A percentile compares a stretch with the other conserved stretches of the same genome.
phyloP scores from a whole-genome alignment of 805 yeast species.

The Brettanomyces bruxellensis region DNA sequence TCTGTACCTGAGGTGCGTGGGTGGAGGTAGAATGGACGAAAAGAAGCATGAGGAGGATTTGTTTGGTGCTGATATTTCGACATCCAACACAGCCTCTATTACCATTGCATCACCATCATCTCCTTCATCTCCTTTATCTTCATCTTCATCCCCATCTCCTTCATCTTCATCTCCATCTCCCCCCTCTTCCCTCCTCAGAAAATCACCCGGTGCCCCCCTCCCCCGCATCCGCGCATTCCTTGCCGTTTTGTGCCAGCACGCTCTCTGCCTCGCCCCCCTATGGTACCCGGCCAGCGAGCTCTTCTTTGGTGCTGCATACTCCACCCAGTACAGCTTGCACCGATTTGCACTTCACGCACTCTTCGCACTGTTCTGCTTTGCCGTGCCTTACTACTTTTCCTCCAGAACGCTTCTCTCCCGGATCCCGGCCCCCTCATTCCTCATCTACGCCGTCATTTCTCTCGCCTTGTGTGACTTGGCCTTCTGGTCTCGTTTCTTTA shows the following conservation, averaged over 20 bases:
- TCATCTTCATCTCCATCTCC: not conserved
- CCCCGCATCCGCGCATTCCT: not conserved
- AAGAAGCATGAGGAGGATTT: no score
- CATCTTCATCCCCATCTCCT: not conserved
- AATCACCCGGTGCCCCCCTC: not conserved
- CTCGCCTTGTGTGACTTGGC: not conserved
- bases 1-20: not conserved
- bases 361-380: not conserved
- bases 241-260: not conserved
- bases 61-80: no score
- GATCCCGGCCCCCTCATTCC: not conserved
- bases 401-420: not conserved
- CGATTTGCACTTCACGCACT: not conserved
- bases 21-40: not conserved
- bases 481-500: constrained; percentile 1
- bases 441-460: not conserved
- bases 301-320: constrained; percentile 1
- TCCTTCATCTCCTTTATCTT: not conserved
- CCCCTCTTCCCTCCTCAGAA: no score
- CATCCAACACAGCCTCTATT: no score
- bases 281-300: constrained; percentile 1
- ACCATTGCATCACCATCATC: no score
- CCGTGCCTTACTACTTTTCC: not conserved
- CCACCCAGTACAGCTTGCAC: not conserved
- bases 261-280: not conserved